Conservation (phyloP, 1,284 basidiomycete genomes). For the Clitocybe nebularis region DNA sequence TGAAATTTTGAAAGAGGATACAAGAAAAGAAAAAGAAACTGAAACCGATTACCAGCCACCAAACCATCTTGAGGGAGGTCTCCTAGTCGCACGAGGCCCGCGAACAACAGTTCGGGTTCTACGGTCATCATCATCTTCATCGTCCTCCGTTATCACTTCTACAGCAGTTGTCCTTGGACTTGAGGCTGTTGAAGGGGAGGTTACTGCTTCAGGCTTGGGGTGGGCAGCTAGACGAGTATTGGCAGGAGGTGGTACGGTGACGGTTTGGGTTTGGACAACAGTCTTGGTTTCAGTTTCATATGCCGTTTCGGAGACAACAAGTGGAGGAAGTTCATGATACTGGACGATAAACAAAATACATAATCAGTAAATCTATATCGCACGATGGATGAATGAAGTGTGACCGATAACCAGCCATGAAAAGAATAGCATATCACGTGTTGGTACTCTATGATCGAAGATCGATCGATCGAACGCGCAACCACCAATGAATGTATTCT, state of each 20-base stretch:
- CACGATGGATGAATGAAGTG: conserved; percentile 29
- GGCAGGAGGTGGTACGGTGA: conserved; percentile 70
- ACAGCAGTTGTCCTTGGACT: conserved; percentile 70
- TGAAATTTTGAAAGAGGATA: conserved; percentile 21
- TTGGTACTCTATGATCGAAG: conserved; percentile 29
- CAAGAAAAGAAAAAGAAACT: conserved; percentile 20
- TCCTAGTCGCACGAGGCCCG: conserved; percentile 29
- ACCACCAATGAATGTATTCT: conserved; percentile 15
- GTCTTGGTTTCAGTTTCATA: conserved; percentile 66
- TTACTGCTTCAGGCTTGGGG: conserved; percentile 61
- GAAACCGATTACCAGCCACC: conserved; percentile 32
- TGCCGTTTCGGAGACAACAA: conserved; percentile 60
- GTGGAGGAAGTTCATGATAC: conserved; percentile 59
- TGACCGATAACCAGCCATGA: conserved; percentile 37
- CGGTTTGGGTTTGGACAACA: conserved; percentile 59
- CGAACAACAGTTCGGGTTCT: conserved; percentile 25
- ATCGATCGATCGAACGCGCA: conserved; percentile 35
- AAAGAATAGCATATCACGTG: conserved; percentile 37
- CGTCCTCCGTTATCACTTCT: conserved; percentile 60
- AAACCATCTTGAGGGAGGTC: conserved; percentile 37
- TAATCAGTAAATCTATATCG: conserved; percentile 36
- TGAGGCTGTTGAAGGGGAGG: conserved; percentile 47
- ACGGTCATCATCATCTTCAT: conserved; percentile 21
- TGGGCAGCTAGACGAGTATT: conserved; percentile 72
- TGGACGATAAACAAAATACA: conserved; percentile 25